A percentile compares a stretch with the other conserved stretches of the same genome.
phyloP scores from a whole-genome alignment of 768 basidiomycete species.

The Ramaria rubella region DNA sequence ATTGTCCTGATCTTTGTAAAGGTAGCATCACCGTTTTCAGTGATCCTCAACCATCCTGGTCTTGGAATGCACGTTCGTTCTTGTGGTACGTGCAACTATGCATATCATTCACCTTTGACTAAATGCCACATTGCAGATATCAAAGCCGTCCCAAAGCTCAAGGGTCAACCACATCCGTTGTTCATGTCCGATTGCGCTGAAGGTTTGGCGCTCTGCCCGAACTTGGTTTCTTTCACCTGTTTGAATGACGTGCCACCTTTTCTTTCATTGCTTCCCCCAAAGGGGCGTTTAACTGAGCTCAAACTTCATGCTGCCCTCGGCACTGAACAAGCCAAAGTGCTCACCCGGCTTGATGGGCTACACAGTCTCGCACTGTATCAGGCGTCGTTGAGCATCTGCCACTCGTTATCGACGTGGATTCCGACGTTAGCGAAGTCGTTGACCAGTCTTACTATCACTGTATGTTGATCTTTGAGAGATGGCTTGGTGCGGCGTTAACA shows the following conservation, averaged over 20 bases:
- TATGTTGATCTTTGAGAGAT: conserved; percentile 29
- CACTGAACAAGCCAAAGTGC: conserved; percentile 38
- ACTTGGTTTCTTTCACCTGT: conserved; percentile 53
- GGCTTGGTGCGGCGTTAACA: neutral
- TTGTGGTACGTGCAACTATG: conserved; percentile 39
- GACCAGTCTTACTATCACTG: conserved; percentile 51
- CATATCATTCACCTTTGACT: conserved; percentile 3
- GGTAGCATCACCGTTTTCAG: conserved; percentile 55
- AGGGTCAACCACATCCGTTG: conserved; percentile 24
- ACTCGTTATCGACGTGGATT: conserved; percentile 54
- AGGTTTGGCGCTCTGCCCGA: conserved; percentile 43
- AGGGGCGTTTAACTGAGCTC: conserved; percentile 39
- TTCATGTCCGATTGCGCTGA: conserved; percentile 50
- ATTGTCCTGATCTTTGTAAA: conserved; percentile 16
- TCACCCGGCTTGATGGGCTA: conserved; percentile 36
- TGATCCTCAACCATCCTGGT: conserved; percentile 44
- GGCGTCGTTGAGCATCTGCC: conserved; percentile 57
- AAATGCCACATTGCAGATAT: conserved; percentile 36
- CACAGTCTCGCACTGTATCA: conserved; percentile 46
- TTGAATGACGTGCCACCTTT: conserved; percentile 44
- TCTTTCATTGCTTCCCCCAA: conserved; percentile 39
- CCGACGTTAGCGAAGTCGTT: conserved; percentile 37
- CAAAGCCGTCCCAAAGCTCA: conserved; percentile 38
- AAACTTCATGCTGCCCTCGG: conserved; percentile 51
- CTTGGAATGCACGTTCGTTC: conserved; percentile 52